Conservation (phyloP, 345 rosid species). For the Pelargonium nanum region DNA sequence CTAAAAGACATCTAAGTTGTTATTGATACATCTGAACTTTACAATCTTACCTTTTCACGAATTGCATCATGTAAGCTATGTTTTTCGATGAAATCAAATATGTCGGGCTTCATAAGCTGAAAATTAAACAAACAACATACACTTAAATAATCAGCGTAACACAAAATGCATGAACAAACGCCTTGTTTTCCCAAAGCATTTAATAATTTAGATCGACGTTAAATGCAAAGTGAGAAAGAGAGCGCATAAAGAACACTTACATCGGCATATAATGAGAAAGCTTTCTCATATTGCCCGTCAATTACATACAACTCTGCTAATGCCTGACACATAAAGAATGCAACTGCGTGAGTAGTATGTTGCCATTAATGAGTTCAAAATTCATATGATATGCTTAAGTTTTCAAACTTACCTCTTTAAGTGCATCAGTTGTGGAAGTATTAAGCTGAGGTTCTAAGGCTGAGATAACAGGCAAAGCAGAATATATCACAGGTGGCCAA, state of each 20-base stretch:
- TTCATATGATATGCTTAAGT: slow-evolving; percentile 9
- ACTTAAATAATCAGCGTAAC: slow-evolving; percentile 9
- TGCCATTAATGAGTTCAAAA: slow-evolving; percentile 13
- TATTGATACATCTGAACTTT: slow-evolving; percentile 7
- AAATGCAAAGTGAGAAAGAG: slow-evolving; percentile 4
- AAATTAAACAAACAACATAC: slow-evolving; percentile 13
- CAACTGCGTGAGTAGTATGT: slow-evolving; percentile 9
- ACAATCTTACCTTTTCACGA: slow-evolving; percentile 73
- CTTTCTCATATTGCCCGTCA: slow-evolving; percentile 82
- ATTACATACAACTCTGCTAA: slow-evolving; percentile 85
- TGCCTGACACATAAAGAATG: slow-evolving; percentile 39
- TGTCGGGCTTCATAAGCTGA: slow-evolving; percentile 92
- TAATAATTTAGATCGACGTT: neutral
- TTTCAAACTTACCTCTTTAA: slow-evolving; percentile 60
- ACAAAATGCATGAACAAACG: neutral
- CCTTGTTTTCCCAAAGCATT: neutral
- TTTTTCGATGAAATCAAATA: slow-evolving; percentile 78
- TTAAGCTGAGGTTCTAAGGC: slow-evolving; percentile 97
- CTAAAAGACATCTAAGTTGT: neutral
- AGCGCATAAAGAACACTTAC: slow-evolving; percentile 41
- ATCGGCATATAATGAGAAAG: slow-evolving; percentile 88
- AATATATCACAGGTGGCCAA: slow-evolving; percentile 83
- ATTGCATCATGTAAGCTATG: slow-evolving; percentile 72
- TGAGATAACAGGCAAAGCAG: slow-evolving; percentile 79
- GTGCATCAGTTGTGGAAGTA: slow-evolving; percentile 88